phyloP scores from a whole-genome alignment of 2,329 filamentous ascomycete genomes.

The Colletotrichum chlorophyti region DNA sequence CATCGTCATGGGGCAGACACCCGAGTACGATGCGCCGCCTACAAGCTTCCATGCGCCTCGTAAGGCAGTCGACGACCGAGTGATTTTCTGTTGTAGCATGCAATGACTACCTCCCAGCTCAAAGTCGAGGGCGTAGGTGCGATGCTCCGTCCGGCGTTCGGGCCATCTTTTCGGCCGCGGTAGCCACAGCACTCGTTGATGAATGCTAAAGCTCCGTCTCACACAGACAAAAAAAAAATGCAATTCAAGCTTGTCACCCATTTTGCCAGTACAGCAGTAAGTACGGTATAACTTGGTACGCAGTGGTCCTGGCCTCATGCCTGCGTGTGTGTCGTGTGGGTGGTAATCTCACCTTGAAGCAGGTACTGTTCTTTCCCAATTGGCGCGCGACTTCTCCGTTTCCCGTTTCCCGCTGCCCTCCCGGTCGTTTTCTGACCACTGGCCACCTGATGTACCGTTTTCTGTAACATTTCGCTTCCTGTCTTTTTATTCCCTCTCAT shows the following conservation, averaged over 20 bases:
- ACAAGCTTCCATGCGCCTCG: no score
- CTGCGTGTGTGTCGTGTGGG: constrained; percentile 21
- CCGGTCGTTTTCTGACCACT: constrained; percentile 18
- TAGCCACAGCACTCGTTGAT: no score
- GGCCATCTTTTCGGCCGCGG: background rate
- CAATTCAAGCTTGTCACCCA: background rate
- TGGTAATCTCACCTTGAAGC: constrained; percentile 26
- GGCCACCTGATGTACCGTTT: constrained; percentile 15
- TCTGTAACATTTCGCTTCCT: constrained; percentile 26
- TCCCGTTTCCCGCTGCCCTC: constrained; percentile 5
- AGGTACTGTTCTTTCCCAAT: constrained; percentile 27
- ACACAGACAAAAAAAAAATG: no score
- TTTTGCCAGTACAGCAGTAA: background rate
- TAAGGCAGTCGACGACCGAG: no score
- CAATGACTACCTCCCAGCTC: no score
- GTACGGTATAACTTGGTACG: constrained; percentile 15
- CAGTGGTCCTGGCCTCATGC: no score
- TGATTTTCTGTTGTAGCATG: no score
- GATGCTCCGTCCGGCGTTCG: background rate
- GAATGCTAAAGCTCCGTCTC: no score
- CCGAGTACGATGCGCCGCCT: no score
- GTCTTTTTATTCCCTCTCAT: no score
- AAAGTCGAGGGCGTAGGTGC: background rate
- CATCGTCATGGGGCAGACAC: no score
- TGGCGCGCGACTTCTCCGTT: constrained; percentile 21